Evolutionary conservation across 2,329 filamentous ascomycete species (phyloP).

Genomic region (Colletotrichum simmondsii): DNA sequence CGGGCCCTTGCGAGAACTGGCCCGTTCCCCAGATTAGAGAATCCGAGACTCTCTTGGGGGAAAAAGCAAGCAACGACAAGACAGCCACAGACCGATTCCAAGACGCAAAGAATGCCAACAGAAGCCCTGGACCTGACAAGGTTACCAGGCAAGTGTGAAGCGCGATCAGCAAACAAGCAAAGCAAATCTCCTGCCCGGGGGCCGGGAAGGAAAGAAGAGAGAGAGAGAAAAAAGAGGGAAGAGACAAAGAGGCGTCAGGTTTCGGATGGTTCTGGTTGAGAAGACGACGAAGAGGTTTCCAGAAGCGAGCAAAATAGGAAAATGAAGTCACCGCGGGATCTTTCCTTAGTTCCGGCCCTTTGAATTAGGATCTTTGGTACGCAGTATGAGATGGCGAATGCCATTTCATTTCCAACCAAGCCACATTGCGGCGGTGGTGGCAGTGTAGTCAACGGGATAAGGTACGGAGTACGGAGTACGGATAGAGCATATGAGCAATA

Average conservation of each 20-base stretch:
- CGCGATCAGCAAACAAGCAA: not conserved
- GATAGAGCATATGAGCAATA: not conserved
- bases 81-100: not conserved
- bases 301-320: not conserved
- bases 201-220: too few species aligned
- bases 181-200: not conserved
- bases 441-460: not conserved
- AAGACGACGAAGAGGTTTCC: slow-evolving; percentile 15
- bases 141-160: not conserved
- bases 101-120: not conserved
- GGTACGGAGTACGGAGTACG: too few species aligned
- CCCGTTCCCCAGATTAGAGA: not conserved
- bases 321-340: not conserved
- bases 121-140: not conserved
- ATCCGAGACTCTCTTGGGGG: not conserved
- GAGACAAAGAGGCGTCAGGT: slow-evolving; percentile 24
- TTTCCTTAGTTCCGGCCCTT: not conserved
- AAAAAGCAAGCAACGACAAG: not conserved
- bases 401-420: not conserved
- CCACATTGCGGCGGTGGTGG: not conserved
- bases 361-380: not conserved
- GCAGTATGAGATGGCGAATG: not conserved
- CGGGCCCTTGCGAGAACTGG: not conserved
- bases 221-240: not conserved
- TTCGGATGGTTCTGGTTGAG: slow-evolving; percentile 24